A percentile compares a stretch with the other conserved stretches of the same genome.
Conservation (phyloP, 805 yeast genomes). For the Starmerella scarabaei region DNA sequence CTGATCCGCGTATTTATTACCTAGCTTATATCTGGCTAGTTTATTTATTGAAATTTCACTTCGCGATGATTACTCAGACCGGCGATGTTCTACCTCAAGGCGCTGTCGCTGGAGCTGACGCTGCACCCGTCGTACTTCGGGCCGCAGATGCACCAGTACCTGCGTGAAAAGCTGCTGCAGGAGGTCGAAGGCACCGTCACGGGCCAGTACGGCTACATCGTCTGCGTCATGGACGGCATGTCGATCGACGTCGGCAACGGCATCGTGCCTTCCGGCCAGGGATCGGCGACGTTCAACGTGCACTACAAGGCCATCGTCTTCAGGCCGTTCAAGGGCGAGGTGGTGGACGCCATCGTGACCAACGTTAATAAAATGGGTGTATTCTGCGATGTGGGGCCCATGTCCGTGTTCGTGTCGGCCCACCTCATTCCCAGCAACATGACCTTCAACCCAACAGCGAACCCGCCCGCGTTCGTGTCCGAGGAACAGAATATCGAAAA, state of each 20-base stretch:
- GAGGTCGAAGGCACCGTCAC: slow-evolving; percentile 99
- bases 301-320: slow-evolving; percentile 93
- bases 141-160: slow-evolving; percentile 89
- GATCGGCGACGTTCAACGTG: slow-evolving; percentile 92
- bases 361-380: slow-evolving; percentile 92
- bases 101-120: slow-evolving; percentile 78
- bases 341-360: slow-evolving; percentile 91
- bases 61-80: too few relatives aligned
- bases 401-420: slow-evolving; percentile 86
- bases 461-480: slow-evolving; percentile 95
- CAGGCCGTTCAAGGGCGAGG: slow-evolving; percentile 98
- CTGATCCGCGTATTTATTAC: too few relatives aligned
- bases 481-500: slow-evolving; percentile 92
- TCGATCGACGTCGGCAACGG: slow-evolving; percentile 93
- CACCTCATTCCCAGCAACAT: slow-evolving; percentile 90
- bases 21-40: too few relatives aligned
- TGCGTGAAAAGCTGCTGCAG: slow-evolving; percentile 76
- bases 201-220: slow-evolving; percentile 95
- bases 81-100: slow-evolving; percentile 43
- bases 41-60: too few relatives aligned
- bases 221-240: slow-evolving; percentile 91
- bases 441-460: slow-evolving; percentile 85
- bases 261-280: slow-evolving; percentile 75
- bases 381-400: slow-evolving; percentile 95
- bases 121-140: slow-evolving; percentile 97